phyloP scores from a whole-genome alignment of 306 rosid genomes.

The Hippophae gyantsensis region DNA sequence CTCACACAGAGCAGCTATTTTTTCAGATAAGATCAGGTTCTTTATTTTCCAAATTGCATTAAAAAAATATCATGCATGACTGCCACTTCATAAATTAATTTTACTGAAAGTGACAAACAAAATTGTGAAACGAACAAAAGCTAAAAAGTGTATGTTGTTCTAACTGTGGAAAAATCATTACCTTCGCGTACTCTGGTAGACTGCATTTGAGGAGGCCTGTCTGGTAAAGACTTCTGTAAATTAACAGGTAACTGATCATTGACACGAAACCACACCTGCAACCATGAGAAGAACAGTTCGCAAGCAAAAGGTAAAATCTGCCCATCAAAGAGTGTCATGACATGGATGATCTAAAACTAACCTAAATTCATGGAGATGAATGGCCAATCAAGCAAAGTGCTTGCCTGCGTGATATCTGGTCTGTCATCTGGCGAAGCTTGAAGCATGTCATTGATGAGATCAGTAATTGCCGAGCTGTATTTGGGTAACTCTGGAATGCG shows the following conservation, averaged over 20 bases:
- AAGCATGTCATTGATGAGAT: slow-evolving; percentile 89
- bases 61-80: neutral
- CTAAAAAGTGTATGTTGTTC: neutral
- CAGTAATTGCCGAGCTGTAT: slow-evolving; percentile 50
- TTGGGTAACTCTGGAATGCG: slow-evolving; percentile 87
- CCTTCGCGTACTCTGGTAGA: slow-evolving; percentile 55
- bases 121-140: neutral
- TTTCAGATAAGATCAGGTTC: neutral
- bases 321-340: slow-evolving; percentile 46
- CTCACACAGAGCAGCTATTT: neutral
- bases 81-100: neutral
- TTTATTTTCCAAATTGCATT: neutral
- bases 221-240: slow-evolving; percentile 83
- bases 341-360: slow-evolving; percentile 87
- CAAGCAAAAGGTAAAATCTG: slow-evolving; percentile 27
- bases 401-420: slow-evolving; percentile 99
- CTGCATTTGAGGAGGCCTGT: slow-evolving; percentile 55
- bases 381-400: slow-evolving; percentile 99
- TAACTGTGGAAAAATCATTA: slow-evolving; percentile 12
- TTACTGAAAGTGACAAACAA: neutral
- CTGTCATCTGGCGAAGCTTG: slow-evolving; percentile 87
- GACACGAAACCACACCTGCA: slow-evolving; percentile 96
- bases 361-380: slow-evolving; percentile 99
- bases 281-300: slow-evolving; percentile 27
- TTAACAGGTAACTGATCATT: slow-evolving; percentile 72